Evolutionary conservation across 257 asterid species (phyloP).

Genomic region (Capsicum rhomboideum): DNA sequence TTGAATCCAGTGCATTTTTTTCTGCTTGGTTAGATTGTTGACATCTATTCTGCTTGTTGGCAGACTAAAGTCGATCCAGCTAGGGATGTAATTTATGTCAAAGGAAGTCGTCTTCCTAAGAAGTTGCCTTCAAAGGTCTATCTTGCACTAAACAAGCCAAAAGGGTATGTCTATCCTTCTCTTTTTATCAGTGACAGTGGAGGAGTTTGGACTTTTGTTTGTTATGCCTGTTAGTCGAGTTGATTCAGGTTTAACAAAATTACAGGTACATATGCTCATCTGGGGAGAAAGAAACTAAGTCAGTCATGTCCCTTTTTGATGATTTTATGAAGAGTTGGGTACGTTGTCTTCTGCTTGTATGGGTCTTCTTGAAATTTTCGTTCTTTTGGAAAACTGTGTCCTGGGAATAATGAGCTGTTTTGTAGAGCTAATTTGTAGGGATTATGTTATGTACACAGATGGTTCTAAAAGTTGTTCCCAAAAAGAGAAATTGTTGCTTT

Average conservation of each 20-base stretch:
- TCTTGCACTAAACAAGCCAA: slow-evolving; percentile 95
- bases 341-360: slow-evolving; percentile 11
- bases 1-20: neutral
- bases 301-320: slow-evolving; percentile 65
- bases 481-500: neutral
- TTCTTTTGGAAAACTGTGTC: neutral
- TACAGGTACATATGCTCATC: slow-evolving; percentile 92
- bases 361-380: neutral
- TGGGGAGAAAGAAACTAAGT: slow-evolving; percentile 86
- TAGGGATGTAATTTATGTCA: slow-evolving; percentile 77
- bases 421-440: neutral
- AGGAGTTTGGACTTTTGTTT: neutral
- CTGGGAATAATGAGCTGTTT: neutral
- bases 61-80: slow-evolving; percentile 97
- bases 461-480: neutral
- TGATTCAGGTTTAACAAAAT: slow-evolving; percentile 13
- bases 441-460: neutral
- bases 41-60: slow-evolving; percentile 15
- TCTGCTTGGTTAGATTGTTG: neutral
- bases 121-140: slow-evolving; percentile 91
- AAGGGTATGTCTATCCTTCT: slow-evolving; percentile 59
- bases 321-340: slow-evolving; percentile 87
- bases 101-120: slow-evolving; percentile 75
- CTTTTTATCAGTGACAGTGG: neutral
- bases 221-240: slow-evolving; percentile 1